These are phyloP conservation scores for Leishmania mexicana DNA, from an alignment of 208 protist genomes.

Conservation along the genomic window DNA sequence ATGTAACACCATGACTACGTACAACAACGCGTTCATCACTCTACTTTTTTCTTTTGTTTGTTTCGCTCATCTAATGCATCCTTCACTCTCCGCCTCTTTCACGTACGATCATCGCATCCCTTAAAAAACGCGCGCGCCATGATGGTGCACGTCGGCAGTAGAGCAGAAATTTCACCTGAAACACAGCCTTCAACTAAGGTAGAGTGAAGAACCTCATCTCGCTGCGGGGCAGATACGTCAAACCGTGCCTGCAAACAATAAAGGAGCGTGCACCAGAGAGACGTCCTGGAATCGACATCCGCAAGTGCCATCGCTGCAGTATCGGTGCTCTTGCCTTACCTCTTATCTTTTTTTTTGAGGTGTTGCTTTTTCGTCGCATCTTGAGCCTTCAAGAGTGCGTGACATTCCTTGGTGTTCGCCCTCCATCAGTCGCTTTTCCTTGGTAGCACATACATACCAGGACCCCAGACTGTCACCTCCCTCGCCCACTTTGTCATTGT, in stretches of 20 bases:
- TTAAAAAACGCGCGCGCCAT: not conserved
- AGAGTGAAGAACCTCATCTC: not conserved
- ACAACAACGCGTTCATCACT: not conserved
- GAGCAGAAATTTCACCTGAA: not conserved
- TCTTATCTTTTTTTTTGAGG: not conserved
- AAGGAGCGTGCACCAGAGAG: not conserved
- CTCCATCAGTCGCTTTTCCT: not conserved
- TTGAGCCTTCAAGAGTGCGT: not conserved
- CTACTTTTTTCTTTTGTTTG: not conserved
- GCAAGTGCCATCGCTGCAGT: not conserved
- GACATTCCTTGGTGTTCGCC: not conserved
- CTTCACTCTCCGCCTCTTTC: not conserved
- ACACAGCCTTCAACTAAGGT: not conserved
- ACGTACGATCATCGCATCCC: not conserved
- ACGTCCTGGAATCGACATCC: not conserved
- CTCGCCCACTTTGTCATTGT: not conserved
- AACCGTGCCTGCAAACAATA: not conserved
- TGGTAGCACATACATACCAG: not conserved
- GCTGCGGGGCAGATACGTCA: not conserved
- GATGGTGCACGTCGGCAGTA: not conserved
- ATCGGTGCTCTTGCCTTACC: not conserved
- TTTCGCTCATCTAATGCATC: not conserved
- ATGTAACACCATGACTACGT: not conserved
- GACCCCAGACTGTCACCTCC: not conserved
- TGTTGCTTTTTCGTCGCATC: not conserved